A percentile compares a stretch with the other conserved stretches of the same genome.
Conservation (phyloP, 1,284 basidiomycete genomes). For the Ceratorhiza oryzae-sativae region DNA sequence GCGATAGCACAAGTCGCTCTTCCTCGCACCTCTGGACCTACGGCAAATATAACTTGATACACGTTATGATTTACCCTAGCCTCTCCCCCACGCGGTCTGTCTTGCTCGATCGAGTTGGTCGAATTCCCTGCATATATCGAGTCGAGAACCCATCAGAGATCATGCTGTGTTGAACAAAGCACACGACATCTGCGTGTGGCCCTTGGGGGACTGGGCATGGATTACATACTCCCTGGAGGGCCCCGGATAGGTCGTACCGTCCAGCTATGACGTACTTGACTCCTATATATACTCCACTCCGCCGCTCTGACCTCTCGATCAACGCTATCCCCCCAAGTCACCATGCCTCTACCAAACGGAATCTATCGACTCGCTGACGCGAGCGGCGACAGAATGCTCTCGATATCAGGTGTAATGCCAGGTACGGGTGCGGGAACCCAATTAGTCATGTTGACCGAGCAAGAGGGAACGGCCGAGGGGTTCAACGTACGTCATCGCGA, state of each 20-base stretch:
- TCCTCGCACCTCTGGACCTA: neutral
- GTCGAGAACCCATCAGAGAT: too few species aligned
- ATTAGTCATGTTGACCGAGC: conserved; percentile 30
- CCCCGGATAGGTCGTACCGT: too few species aligned
- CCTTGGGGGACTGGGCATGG: too few species aligned
- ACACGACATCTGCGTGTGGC: too few species aligned
- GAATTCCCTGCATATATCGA: too few species aligned
- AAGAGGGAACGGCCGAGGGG: conserved; percentile 19
- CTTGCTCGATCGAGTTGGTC: too few species aligned
- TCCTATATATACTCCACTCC: conserved; percentile 12
- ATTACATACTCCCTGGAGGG: too few species aligned
- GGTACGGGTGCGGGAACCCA: conserved; percentile 28
- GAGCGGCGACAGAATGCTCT: neutral
- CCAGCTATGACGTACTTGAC: neutral
- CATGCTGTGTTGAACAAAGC: too few species aligned
- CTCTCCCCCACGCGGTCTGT: too few species aligned
- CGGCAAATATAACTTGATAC: conserved; percentile 2
- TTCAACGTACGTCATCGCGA: conserved; percentile 36
- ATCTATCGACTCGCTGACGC: neutral
- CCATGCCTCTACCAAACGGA: conserved; percentile 12
- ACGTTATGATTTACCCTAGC: too few species aligned
- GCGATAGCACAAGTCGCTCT: neutral
- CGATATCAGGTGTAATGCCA: conserved; percentile 1
- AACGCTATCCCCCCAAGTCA: neutral
- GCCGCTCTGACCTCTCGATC: conserved; percentile 2